These are phyloP conservation scores for Nemania sp. DNA, from an alignment of 2,329 filamentous ascomycete genomes.

Conservation along the genomic window DNA sequence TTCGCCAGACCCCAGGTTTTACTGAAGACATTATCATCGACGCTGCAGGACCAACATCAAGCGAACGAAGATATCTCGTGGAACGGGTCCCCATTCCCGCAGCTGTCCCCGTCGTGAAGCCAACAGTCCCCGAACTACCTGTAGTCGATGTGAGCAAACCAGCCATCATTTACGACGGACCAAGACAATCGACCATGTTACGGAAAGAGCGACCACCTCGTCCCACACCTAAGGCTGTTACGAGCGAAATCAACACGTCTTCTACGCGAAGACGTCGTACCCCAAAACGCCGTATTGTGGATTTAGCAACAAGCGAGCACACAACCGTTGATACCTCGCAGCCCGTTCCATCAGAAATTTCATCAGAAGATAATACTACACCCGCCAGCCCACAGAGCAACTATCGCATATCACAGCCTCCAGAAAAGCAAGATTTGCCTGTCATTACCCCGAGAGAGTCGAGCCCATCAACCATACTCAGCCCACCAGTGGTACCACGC, in stretches of 20 bases:
- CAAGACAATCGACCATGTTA: constrained; percentile 54
- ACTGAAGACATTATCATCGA: constrained; percentile 91
- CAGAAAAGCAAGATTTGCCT: constrained; percentile 42
- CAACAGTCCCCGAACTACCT: constrained; percentile 63
- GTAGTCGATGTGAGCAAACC: constrained; percentile 70
- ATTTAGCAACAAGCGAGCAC: constrained; percentile 60
- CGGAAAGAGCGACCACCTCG: constrained; percentile 58
- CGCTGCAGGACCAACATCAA: constrained; percentile 77
- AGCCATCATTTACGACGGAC: constrained; percentile 57
- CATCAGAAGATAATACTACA: constrained; percentile 29
- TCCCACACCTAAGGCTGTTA: constrained; percentile 54
- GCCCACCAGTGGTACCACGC: constrained; percentile 42
- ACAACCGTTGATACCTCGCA: constrained; percentile 28
- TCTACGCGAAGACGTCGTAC: constrained; percentile 63
- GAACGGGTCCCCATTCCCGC: constrained; percentile 78
- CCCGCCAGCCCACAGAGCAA: constrained; percentile 38
- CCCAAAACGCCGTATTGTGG: constrained; percentile 66
- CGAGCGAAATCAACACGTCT: constrained; percentile 61
- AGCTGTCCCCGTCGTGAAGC: constrained; percentile 76
- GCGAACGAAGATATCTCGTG: constrained; percentile 80
- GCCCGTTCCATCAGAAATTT: constrained; percentile 25
- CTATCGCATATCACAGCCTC: constrained; percentile 50
- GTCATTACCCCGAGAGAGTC: constrained; percentile 39
- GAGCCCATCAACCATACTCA: constrained; percentile 37
- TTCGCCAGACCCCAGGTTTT: constrained; percentile 86